phyloP scores from a whole-genome alignment of 2,329 filamentous ascomycete genomes.

The Ceratocystis variospora region DNA sequence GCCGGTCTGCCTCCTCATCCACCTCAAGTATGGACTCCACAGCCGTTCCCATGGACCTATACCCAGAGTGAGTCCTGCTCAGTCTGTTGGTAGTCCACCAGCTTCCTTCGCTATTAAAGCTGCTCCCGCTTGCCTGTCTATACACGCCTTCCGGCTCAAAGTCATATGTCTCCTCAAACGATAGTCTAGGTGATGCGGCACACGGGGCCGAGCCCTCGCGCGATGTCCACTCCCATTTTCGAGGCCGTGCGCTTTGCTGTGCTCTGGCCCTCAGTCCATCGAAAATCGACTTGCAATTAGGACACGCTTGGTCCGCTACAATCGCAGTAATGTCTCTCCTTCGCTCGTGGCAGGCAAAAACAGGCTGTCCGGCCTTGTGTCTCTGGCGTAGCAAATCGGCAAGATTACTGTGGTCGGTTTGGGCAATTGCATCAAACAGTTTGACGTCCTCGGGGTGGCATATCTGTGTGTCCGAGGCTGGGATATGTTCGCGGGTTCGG shows the following conservation, averaged over 20 bases:
- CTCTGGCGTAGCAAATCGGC: conserved; percentile 34
- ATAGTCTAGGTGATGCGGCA: not conserved
- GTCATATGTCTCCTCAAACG: not conserved
- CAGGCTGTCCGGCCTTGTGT: conserved; percentile 28
- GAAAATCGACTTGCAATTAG: not conserved
- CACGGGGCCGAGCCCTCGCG: not conserved
- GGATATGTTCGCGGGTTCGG: not conserved
- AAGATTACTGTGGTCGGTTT: not conserved
- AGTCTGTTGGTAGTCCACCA: not conserved
- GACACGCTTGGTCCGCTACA: not conserved
- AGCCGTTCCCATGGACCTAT: not conserved
- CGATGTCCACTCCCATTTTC: not conserved
- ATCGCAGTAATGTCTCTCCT: not conserved
- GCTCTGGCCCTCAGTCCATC: not conserved
- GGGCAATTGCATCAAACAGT: not conserved
- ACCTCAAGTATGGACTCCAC: conserved; percentile 2
- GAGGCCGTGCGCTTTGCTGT: not conserved
- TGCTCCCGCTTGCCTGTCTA: not conserved
- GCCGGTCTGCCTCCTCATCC: not conserved
- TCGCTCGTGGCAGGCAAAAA: conserved; percentile 24
- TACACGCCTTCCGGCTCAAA: not conserved
- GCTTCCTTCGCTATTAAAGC: not conserved
- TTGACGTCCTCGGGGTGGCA: not conserved
- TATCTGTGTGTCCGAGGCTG: not conserved
- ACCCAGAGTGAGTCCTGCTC: conserved; percentile 1